Percentiles rank a stretch among this genome's conserved stretches.
phyloP scores from a whole-genome alignment of 306 rosid species.

The Quercus ilex region DNA sequence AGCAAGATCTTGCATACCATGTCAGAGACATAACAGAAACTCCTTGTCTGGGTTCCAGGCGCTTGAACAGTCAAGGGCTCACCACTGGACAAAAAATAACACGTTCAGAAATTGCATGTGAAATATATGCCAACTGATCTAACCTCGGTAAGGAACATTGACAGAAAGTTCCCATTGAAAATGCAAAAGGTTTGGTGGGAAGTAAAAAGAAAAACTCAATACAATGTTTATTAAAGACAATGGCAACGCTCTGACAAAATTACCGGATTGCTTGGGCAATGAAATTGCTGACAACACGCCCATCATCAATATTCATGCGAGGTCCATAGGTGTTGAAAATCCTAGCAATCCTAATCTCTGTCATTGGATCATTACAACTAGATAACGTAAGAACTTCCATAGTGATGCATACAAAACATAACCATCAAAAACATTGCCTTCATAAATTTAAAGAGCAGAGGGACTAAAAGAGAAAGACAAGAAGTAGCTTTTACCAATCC shows the following conservation, averaged over 20 bases:
- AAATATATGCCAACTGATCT: background rate
- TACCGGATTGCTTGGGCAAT: slow-evolving; percentile 97
- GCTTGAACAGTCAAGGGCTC: slow-evolving; percentile 77
- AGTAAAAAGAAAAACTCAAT: background rate
- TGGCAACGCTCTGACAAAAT: background rate
- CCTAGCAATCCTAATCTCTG: slow-evolving; percentile 91
- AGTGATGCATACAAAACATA: slow-evolving; percentile 2
- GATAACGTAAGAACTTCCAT: background rate
- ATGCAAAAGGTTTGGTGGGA: background rate
- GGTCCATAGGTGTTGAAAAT: slow-evolving; percentile 97
- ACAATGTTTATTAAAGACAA: background rate
- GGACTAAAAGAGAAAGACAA: slow-evolving; percentile 3
- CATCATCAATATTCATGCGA: slow-evolving; percentile 98
- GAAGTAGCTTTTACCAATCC: slow-evolving; percentile 48
- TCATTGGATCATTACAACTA: background rate
- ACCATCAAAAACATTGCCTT: background rate
- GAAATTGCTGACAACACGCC: slow-evolving; percentile 98
- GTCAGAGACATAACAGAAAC: slow-evolving; percentile 83
- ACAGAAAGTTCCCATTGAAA: background rate
- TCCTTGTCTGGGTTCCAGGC: slow-evolving; percentile 88
- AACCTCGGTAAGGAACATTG: background rate
- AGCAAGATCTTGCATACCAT: slow-evolving; percentile 41
- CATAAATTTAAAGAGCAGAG: background rate
- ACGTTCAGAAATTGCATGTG: background rate
- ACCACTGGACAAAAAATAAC: slow-evolving; percentile 36